These are phyloP conservation scores for Tetragonia tetragonoides DNA, from an alignment of 148 eudicot genomes.

Conservation along the genomic window DNA sequence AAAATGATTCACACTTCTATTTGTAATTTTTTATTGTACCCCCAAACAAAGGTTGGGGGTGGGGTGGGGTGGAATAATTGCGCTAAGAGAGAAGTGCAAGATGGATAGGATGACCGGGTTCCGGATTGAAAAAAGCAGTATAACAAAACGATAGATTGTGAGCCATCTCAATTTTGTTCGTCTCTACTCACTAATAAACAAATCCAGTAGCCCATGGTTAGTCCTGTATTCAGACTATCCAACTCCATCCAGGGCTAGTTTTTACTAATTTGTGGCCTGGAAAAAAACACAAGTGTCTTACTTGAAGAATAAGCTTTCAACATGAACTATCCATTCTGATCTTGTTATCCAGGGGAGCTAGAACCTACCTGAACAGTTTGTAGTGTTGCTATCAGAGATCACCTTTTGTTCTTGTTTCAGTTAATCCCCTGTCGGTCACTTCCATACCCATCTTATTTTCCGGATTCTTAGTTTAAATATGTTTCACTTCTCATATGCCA, in stretches of 20 bases:
- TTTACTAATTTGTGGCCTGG: background rate
- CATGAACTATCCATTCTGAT: background rate
- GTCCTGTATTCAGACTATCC: background rate
- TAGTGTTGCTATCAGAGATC: too few species aligned
- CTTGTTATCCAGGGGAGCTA: background rate
- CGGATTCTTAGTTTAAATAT: too few species aligned
- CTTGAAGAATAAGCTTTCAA: background rate
- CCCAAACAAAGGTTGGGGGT: background rate
- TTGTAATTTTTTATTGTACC: background rate
- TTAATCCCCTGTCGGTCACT: background rate
- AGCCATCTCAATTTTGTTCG: background rate
- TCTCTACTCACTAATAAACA: background rate
- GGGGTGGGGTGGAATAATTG: background rate
- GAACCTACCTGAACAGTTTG: background rate
- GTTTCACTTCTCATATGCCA: background rate
- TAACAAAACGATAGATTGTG: background rate
- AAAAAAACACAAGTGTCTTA: background rate
- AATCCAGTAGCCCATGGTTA: background rate
- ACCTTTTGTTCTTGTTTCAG: background rate
- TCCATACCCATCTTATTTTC: too few species aligned
- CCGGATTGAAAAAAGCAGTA: background rate
- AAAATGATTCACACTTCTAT: background rate
- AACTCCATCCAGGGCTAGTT: background rate
- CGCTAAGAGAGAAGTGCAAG: background rate
- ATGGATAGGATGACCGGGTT: background rate